Percentiles rank a stretch among this genome's conserved stretches.
phyloP scores from a whole-genome alignment of 2,329 filamentous ascomycete species.

The Talaromyces sp. region DNA sequence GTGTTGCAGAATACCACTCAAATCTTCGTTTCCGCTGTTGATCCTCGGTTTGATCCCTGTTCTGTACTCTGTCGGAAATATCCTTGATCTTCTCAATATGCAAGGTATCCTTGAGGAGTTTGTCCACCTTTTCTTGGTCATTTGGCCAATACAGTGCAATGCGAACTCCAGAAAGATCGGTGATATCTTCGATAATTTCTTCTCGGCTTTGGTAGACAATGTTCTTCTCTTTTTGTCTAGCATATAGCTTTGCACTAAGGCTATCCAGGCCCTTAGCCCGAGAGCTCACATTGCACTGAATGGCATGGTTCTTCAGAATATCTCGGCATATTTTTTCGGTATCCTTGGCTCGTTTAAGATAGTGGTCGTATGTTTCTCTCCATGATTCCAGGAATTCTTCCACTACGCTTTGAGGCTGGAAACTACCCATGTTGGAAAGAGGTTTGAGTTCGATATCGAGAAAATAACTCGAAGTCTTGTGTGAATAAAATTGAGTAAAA shows the following conservation, averaged over 20 bases:
- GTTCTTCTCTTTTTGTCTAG: background rate
- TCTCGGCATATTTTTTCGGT: background rate
- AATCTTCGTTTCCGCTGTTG: background rate
- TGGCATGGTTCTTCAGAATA: background rate
- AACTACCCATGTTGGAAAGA: background rate
- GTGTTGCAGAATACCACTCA: background rate
- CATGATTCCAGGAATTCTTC: background rate
- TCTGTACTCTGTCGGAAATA: background rate
- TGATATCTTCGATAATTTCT: constrained; percentile 12
- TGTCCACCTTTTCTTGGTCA: background rate
- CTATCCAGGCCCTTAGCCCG: background rate
- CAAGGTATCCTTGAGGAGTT: background rate
- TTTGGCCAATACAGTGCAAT: constrained; percentile 10
- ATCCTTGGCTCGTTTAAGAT: background rate
- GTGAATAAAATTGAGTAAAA: background rate
- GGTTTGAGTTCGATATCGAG: background rate
- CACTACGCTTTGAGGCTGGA: background rate
- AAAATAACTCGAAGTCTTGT: background rate
- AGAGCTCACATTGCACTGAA: background rate
- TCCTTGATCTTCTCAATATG: background rate
- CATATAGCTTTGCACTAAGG: background rate
- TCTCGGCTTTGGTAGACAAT: background rate
- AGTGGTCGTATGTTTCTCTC: background rate
- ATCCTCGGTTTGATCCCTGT: background rate
- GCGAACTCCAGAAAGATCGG: constrained; percentile 14